phyloP scores from a whole-genome alignment of 169 alveolate species.

The Eimeria tenella region DNA sequence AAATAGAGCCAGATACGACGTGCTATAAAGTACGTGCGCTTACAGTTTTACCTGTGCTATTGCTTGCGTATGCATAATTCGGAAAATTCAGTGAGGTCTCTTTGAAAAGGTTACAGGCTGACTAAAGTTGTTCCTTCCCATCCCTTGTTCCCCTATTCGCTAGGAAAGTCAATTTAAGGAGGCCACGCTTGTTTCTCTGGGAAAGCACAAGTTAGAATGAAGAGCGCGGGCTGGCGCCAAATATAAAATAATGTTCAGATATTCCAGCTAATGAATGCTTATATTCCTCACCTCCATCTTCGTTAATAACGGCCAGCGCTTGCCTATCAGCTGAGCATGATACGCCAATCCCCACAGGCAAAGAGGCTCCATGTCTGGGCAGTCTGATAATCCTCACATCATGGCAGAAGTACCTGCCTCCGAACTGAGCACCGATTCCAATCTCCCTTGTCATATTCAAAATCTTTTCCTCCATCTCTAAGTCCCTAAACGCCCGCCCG shows the following conservation, averaged over 20 bases:
- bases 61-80: background rate
- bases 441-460: slow-evolving; percentile 81
- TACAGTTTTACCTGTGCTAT: background rate
- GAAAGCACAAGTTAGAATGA: no score
- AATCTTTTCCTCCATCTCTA: slow-evolving; percentile 83
- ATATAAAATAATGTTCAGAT: no score
- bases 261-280: no score
- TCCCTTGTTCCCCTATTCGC: no score
- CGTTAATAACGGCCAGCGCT: slow-evolving; percentile 85
- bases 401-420: slow-evolving; percentile 94
- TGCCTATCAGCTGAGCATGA: slow-evolving; percentile 95
- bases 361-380: slow-evolving; percentile 94
- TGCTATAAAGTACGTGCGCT: background rate
- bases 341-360: slow-evolving; percentile 94
- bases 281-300: slow-evolving; percentile 82
- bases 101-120: no score
- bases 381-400: slow-evolving; percentile 93
- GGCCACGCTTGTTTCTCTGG: no score
- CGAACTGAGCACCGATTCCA: slow-evolving; percentile 95
- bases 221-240: no score
- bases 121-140: no score
- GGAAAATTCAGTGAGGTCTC: no score
- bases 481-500: slow-evolving; percentile 91
- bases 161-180: no score
- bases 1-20: background rate